Base-by-base conservation (phyloP, 345 rosid species). In the Physaria fendleri region DNA sequence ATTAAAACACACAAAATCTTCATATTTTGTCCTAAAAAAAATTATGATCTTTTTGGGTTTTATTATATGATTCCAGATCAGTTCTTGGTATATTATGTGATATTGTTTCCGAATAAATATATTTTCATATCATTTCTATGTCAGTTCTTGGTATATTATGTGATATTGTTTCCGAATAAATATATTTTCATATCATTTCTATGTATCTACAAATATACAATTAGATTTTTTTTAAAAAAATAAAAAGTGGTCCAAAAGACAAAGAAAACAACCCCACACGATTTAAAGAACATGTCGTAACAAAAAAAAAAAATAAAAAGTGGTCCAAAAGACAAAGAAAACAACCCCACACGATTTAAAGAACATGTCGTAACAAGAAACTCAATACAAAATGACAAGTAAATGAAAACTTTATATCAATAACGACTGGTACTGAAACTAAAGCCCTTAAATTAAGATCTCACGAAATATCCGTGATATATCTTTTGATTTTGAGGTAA, bases 391-490 rank as follows among this genome's bases (percentile, higher is more conserved):
- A 53, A 49, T 41, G 16, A 50, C 65, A 68, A 52, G 39, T 41
- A 25, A 46, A 53, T 17, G 40, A 3, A 3, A 61, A 60, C 61
- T 61, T 52, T 69, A 20, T 48, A 16, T 49, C 37, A 40, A 59
- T 24, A 41, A 67, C 51, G 74, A 62, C 61, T 47, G 44, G 12
- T 71, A 73, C 63, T 65, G 77, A 77, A 81, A 77, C 79, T 73
- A n/a, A 77, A 68, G 25, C 35, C 40, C 70, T 75, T 69, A 59
- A 78, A 62, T 75, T 51, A 69, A 38, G 75, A 67, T 76, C 84
- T 80, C 87, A 82, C 87, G 77, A 77, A 78, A 73, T 77, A 79
- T 80, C 74, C 72, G 83, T 82, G 91, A 82, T 81, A 58, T 67
- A n/a, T 40, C 53, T 67, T 71, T 60, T 33, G 2, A 42, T 11